Evolutionary conservation across 2,329 filamentous ascomycete genomes (phyloP).

Genomic region (Fusarium decemcellulare): DNA sequence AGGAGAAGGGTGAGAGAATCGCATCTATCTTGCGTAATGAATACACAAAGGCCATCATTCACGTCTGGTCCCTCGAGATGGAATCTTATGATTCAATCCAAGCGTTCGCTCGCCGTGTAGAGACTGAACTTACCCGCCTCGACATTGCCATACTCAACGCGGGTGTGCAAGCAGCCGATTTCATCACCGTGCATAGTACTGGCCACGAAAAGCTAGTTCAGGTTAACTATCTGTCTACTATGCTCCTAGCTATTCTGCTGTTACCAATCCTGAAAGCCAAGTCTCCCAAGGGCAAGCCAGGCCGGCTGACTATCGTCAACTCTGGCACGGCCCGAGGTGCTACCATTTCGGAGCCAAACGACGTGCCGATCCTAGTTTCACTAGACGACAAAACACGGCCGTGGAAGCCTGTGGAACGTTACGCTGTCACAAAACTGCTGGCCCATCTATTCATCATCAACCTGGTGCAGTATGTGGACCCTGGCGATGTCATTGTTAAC

Average conservation of each 20-base stretch:
- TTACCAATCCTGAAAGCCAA: background rate
- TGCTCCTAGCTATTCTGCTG: background rate
- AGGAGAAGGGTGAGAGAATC: background rate
- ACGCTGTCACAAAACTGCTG: background rate
- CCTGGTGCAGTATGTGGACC: background rate
- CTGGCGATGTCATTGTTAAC: background rate
- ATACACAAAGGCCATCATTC: background rate
- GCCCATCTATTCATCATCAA: background rate
- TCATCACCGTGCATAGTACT: background rate
- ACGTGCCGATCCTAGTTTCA: background rate
- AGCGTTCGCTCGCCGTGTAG: background rate
- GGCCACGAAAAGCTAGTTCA: background rate
- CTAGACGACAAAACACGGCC: background rate
- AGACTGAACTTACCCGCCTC: background rate
- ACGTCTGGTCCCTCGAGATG: background rate
- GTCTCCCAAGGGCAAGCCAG: background rate
- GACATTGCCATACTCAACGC: constrained; percentile 2
- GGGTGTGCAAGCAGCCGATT: background rate
- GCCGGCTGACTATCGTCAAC: background rate
- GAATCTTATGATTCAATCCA: background rate
- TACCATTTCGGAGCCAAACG: background rate
- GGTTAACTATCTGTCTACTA: background rate
- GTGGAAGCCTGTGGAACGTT: background rate
- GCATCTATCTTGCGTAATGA: background rate
- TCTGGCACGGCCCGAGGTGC: background rate